phyloP scores from a whole-genome alignment of 352 stramenopile species.

The Phytophthora pisi region DNA sequence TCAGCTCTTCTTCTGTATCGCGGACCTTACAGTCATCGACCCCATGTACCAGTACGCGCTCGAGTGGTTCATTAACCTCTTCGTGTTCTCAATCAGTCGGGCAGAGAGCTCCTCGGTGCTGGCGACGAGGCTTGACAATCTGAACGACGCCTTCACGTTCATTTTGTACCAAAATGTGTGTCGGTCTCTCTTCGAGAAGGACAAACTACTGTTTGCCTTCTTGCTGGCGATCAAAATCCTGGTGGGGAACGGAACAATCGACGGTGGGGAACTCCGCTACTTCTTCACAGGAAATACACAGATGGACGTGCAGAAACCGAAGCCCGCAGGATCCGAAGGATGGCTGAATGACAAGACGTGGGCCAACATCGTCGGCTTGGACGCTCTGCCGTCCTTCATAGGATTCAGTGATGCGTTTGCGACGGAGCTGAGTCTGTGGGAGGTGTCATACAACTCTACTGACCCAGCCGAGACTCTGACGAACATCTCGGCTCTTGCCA shows the following conservation, averaged over 20 bases:
- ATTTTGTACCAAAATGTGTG: conserved; percentile 97
- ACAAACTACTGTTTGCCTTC: conserved; percentile 97
- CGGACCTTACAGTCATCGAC: conserved; percentile 92
- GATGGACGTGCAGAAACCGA: conserved; percentile 87
- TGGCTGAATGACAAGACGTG: conserved; percentile 93
- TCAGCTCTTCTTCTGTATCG: conserved; percentile 96
- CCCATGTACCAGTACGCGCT: conserved; percentile 98
- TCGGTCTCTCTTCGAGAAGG: conserved; percentile 95
- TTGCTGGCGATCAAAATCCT: conserved; percentile 94
- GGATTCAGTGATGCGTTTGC: conserved; percentile 62
- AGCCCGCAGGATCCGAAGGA: conserved; percentile 51
- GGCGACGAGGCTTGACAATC: conserved; percentile 79
- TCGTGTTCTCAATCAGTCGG: conserved; percentile 90
- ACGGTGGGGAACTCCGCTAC: conserved; percentile 84
- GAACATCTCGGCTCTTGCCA: conserved; percentile 52
- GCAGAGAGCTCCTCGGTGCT: conserved; percentile 81
- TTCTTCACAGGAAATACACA: conserved; percentile 94
- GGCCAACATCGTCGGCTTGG: conserved; percentile 85
- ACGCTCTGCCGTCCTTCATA: conserved; percentile 57
- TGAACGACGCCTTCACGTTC: conserved; percentile 96
- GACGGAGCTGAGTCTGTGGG: conserved; percentile 63
- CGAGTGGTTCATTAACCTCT: conserved; percentile 96
- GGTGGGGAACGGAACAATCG: conserved; percentile 76
- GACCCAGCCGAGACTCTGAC: conserved; percentile 79
- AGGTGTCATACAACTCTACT: conserved; percentile 84